Base-by-base conservation (phyloP, 768 basidiomycete genomes). In the Lanmaoa rubissima region DNA sequence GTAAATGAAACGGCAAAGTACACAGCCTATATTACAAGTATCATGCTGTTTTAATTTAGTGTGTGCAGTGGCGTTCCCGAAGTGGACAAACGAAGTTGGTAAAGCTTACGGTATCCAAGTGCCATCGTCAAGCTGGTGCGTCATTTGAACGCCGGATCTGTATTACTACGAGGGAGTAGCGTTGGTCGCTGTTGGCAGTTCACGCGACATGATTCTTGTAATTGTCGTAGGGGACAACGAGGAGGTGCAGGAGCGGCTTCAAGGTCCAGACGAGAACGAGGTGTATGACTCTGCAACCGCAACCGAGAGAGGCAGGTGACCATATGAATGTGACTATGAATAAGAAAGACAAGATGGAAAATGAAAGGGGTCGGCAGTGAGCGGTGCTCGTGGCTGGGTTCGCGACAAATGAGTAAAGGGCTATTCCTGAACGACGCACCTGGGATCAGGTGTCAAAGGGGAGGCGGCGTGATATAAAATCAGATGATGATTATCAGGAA, bases 361-460 rank as follows among this genome's bases (percentile, higher is more conserved):
- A 21, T 21, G 16, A 17, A 9, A 16, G 43, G 24, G 6, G 2
- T 11, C 3, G n/a, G 46, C 7, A 32, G 14, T 48, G 48, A n/a
- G 10, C 47, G 14, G 47, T 24, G 47, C 16, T 10, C 50, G 42
- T 53, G 49, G 50, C 0, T 28, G 34, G 34, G 46, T 51, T 53
- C 34, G 52, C 32, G 24, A 55, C 35, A 32, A 53, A 53, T 38
- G 38, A 24, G 53, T 10, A 13, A 28, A 26, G n/a, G 34, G 41
- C 40, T 45, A 57, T 56, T 56, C 55, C 55, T 24, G 19, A 57
- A 36, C n/a, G 34, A 57, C 32, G 17, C 21, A 26, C 35, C 51
- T 41, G 14, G 24, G 31, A 17, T 12, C 1, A 35, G 34, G 34
- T 51, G 34, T 35, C 24, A 51, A 35, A 28, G 24, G 47, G 42